Base-by-base conservation (phyloP, 345 rosid species). In the Syzygium aqueum region DNA sequence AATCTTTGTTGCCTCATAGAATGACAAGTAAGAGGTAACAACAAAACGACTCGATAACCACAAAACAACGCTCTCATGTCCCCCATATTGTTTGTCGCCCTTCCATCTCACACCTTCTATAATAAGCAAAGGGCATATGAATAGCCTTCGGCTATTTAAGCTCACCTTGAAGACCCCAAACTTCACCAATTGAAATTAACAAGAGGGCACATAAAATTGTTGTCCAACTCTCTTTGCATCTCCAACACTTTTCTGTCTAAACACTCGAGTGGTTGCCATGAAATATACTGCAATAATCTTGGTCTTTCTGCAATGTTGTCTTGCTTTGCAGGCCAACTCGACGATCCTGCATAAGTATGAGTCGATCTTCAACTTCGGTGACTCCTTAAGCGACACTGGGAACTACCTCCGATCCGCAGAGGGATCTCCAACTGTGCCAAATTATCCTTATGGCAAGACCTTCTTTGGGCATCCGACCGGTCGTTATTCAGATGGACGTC, bases 351-450 rank as follows among this genome's bases (percentile, higher is more conserved):
- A n/a, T 27, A 89, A 88, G 33, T 96, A 92, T 83, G 92, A 95
- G n/a, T 90, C 96, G 4, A 93, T 96, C 28, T 96, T 93, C 89
- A 95, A 95, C 88, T 95, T 96, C 6, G 98, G 98, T 1, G 97
- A 96, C 90, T 96, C 98, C 49, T 89, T 95, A 50, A 96, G 97
- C 77, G 98, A 95, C 89, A 93, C 96, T 1, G 98, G 97, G 25
- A 95, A 96, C 88, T 92, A 90, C 83, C 93, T 96, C 11, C 89
- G 87, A 30, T 92, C 97, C 46, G 93, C 94, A 30, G 94, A 93
- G 2, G 85, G 89, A 23, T 91, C 90, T 87, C 97, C 95, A 1
- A 89, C 88, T 63, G 91, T 95, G n/a, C 94, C 90, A 17, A 91
- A 88, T 85, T 94, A 84, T 51, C 98, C 96, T 1, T 94, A 94